Base-by-base conservation (phyloP, 1,284 basidiomycete genomes). In the Papiliotrema flavescens region DNA sequence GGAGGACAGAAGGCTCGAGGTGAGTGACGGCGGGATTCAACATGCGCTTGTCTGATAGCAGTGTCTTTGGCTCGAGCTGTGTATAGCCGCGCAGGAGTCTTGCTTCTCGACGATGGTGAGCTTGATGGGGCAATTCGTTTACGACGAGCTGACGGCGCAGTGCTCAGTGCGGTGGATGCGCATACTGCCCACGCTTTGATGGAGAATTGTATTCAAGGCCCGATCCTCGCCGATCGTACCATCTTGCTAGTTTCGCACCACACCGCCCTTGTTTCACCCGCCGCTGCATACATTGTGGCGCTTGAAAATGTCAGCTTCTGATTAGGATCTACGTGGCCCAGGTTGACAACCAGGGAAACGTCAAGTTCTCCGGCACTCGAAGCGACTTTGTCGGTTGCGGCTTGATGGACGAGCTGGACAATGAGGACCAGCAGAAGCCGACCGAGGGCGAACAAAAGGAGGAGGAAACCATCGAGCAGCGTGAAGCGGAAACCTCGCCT, bases 1-100 rank as follows among this genome's bases (percentile, higher is more conserved):
- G 95, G 95, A 54, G 95, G 95, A 26, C 95, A 98, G 73, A 97
- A 98, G 67, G 92, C 92, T 34, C 81, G 95, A 79, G 86, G 87
- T 86, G 63, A 42, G 78, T 59, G 11, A 32, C 28, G 11, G 28
- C 11, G 6, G 2, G 11, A 9, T 28, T 5, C 32, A 50, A 2
- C 13, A 37, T 52, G 14, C 17, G 8, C 9, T 15, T 20, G 24
- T 26, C 36, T 34, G 35, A 24, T 23, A 0, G 1, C 54, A 89
- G 89, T 85, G 2, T 83, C 90, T 0, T 80, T 95, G 8, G 94
- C 94, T 22, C 85, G 95, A 53, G 94, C 95, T 1, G 85, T 98
- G 24, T 98, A 98, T 76, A 94, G 90, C 50, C 82, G 90, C 28
- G 94, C 95, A 9, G 86, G 87, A 0, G 79, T 89, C 23, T 77